Evolutionary conservation across 1,139 yeast species (phyloP), one percentile per base, ranked within the genome.

Genomic region (Debaryomyces robertsiae): DNA sequence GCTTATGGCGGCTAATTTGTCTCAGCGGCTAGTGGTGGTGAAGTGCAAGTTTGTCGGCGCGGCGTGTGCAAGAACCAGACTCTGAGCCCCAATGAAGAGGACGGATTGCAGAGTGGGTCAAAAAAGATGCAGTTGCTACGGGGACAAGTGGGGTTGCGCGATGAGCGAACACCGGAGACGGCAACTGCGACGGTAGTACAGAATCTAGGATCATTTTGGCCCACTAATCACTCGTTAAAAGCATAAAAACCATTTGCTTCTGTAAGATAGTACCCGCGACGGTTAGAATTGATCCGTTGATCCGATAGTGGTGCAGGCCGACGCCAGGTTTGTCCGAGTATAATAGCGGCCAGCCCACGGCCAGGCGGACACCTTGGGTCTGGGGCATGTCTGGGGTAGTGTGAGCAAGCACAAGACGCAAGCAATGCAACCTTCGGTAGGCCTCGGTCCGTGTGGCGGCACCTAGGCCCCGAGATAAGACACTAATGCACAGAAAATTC

Each of bases 331-430:
- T 5, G 14, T 11, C 28, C 28, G 28, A 25, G 28, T 11, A n/a
- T 6, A 11, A 5, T 25, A 10, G 28, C 28, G 14, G 28, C 25
- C n/a, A 22, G 10, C 10, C 10, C 25, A 22, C 25, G 10, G 25
- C 11, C 28, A 25, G 28, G 28, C 28, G 28, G 28, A 11, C n/a
- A n/a, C 10, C 10, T 5, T 25, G 14, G 28, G 14, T 19, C 22
- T 10, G 28, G 14, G 14, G 28, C 28, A 11, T n/a, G 14, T 25
- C 28, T 25, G 28, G 28, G 28, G 28, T 25, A 25, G 28, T 25
- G 28, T 25, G 28, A n/a, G 6, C 11, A 11, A 25, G 28, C 28
- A 25, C 11, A 25, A 25, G 5, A 25, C 10, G 28, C 28, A 25
- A 11, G 28, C 28, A 11, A 25, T 25, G 28, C 22, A 19, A 7